phyloP scores from a whole-genome alignment of 306 rosid species.

The Quercus bicolor region DNA sequence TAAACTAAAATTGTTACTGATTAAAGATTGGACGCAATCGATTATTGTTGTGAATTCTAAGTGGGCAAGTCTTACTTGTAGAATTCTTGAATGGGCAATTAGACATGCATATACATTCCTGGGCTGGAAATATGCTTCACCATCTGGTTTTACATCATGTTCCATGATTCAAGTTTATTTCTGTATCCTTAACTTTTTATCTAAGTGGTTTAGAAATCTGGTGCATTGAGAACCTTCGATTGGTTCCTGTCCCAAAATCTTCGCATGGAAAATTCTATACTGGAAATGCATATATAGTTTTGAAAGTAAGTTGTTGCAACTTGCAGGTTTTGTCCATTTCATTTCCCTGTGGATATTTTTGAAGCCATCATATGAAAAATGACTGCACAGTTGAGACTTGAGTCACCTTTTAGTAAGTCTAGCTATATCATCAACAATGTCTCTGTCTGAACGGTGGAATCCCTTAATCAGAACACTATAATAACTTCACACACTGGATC shows the following conservation, averaged over 20 bases:
- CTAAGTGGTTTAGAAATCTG: slow-evolving; percentile 85
- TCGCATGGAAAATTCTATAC: slow-evolving; percentile 69
- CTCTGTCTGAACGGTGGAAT: not conserved
- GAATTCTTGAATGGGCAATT: not conserved
- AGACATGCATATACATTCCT: not conserved
- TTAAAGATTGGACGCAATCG: not conserved
- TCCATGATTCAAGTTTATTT: slow-evolving; percentile 29
- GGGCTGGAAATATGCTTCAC: not conserved
- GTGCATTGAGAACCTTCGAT: slow-evolving; percentile 74
- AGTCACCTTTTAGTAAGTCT: not conserved
- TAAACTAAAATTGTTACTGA: not conserved
- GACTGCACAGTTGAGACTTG: not conserved
- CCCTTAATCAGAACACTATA: not conserved
- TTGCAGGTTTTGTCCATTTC: slow-evolving; percentile 3
- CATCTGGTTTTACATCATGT: not conserved
- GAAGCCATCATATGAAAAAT: not conserved
- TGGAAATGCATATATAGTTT: slow-evolving; percentile 79
- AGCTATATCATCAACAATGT: not conserved
- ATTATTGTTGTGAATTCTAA: not conserved
- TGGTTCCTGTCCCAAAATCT: slow-evolving; percentile 62
- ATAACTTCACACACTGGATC: not conserved
- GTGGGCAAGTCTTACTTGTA: not conserved
- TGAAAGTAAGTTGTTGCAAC: slow-evolving; percentile 58
- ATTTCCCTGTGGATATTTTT: slow-evolving; percentile 20
- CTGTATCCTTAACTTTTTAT: slow-evolving; percentile 44